Evolutionary conservation across 2,329 filamentous ascomycete species (phyloP), one percentile per base, ranked within the genome.

Genomic region (Fonsecaea pugnacius): DNA sequence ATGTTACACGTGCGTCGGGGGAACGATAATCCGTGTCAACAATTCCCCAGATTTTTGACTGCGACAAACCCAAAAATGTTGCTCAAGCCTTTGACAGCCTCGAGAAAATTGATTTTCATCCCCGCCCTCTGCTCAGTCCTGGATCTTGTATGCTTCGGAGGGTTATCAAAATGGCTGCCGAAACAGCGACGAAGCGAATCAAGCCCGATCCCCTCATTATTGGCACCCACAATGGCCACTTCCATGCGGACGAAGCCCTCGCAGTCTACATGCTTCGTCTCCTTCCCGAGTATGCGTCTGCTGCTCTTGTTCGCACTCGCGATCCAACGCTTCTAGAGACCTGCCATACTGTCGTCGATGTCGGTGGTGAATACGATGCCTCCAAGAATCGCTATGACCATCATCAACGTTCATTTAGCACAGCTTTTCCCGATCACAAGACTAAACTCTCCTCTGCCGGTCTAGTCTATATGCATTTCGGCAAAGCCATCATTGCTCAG

Each of bases 181-280:
- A 91, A 83, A 85, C 82, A 75, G 85, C 88, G 73, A 80, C 89
- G 68, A 98, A 98, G 81, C 89, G 91, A 78, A 80, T 96, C 77
- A 96, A 96, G 85, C 91, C 89, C 72, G 83, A 86, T 67, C 79
- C 81, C 67, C 80, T 89, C 69, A 79, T 87, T 71, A 96, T 97
- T 76, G 95, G 93, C 75, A 99, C 95, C 33, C 95, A 99, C 85
- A 97, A 90, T 80, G 95, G 95, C 71, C 92, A 97, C 83, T 99
- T 99, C 85, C 95, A 99, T 82, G 95, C 95, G 77, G 95, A 99
- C 78, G 95, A 99, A 82, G 94, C 95, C 66, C 87, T 99, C 50
- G 95, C 95, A 64, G 93, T 99, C 69, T 92, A 96, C 83, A 92
- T 99, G 84, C 90, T 99, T 71, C 92, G 92, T 70, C 86, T 90